These are phyloP conservation scores for Gynostemma pentaphyllum DNA, from an alignment of 306 rosid genomes.

Conservation along the genomic window DNA sequence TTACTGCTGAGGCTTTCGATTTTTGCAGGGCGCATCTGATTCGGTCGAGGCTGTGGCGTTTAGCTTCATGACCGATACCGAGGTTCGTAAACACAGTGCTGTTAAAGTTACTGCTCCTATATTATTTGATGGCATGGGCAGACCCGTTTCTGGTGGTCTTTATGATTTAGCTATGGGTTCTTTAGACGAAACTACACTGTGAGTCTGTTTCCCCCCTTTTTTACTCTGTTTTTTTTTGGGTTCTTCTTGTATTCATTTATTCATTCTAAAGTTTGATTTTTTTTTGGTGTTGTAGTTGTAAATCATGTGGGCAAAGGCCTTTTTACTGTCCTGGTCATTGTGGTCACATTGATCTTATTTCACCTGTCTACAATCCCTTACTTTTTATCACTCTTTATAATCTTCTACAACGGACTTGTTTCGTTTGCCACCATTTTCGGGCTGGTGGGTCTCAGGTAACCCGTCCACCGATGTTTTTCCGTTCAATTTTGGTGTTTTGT, in stretches of 20 bases:
- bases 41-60: constrained; percentile 43
- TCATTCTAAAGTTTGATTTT: background rate
- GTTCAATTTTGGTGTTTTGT: background rate
- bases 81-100: constrained; percentile 39
- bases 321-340: constrained; percentile 65
- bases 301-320: constrained; percentile 47
- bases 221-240: background rate
- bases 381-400: constrained; percentile 43
- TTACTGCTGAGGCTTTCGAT: no score
- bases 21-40: constrained; percentile 50
- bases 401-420: constrained; percentile 45
- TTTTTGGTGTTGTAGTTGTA: constrained; percentile 44
- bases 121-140: constrained; percentile 22
- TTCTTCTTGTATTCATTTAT: constrained; percentile 2
- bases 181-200: constrained; percentile 38
- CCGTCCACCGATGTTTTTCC: background rate
- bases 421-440: constrained; percentile 46
- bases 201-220: constrained; percentile 2
- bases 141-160: constrained; percentile 49
- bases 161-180: constrained; percentile 85
- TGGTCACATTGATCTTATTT: constrained; percentile 72
- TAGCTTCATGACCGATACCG: constrained; percentile 52
- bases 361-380: constrained; percentile 65
- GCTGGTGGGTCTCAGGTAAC: constrained; percentile 32
- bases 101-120: constrained; percentile 35